Conservation (phyloP, 306 rosid genomes). For the Crataegus laevigata region DNA sequence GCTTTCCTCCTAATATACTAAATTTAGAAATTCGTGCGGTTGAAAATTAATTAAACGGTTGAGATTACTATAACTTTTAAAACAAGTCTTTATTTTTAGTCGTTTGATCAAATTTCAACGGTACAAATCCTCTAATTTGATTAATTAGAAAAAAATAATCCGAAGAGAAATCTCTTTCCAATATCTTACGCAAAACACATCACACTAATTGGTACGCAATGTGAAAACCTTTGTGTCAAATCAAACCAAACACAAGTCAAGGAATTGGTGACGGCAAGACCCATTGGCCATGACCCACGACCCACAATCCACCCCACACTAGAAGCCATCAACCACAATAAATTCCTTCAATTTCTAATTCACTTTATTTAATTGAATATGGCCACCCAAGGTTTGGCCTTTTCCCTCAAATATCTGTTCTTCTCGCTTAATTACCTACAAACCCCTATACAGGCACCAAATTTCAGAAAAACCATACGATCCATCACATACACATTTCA, state of each 20-base stretch:
- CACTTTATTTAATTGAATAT: neutral
- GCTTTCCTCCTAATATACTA: too few species aligned
- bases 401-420: neutral
- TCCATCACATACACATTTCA: neutral
- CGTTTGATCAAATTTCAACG: too few species aligned
- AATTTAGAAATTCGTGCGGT: too few species aligned
- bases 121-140: too few species aligned
- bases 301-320: neutral
- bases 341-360: too few species aligned
- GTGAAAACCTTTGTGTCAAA: neutral
- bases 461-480: neutral
- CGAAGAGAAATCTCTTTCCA: too few species aligned
- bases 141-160: too few species aligned
- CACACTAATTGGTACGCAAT: neutral
- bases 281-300: neutral
- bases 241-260: neutral
- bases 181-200: too few species aligned
- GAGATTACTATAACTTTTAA: too few species aligned
- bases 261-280: neutral
- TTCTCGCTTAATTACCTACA: neutral
- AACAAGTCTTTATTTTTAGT: too few species aligned
- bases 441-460: neutral
- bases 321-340: neutral
- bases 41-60: too few species aligned
- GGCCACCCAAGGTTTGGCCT: neutral